A percentile compares a stretch with the other conserved stretches of the same genome.
Evolutionary conservation across 768 basidiomycete genomes (phyloP).

Genomic region (Leccinum barrowsii): DNA sequence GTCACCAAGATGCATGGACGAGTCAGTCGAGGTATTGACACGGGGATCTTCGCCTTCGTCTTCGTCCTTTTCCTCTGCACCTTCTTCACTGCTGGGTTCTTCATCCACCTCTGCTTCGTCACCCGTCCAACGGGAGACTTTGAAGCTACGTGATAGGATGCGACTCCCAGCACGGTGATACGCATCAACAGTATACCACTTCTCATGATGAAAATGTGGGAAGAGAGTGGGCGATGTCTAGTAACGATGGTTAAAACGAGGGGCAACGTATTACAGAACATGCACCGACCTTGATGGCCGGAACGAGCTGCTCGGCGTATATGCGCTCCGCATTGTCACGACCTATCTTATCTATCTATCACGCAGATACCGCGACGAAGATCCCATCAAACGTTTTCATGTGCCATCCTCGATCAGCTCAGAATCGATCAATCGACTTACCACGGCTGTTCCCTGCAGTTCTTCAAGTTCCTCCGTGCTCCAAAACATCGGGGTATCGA

Average conservation of each 20-base stretch:
- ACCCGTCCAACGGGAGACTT: conserved; percentile 60
- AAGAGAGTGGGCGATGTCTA: conserved; percentile 77
- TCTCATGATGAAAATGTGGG: conserved; percentile 38
- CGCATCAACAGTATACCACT: conserved; percentile 61
- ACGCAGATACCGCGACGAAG: not conserved
- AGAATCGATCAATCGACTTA: conserved; percentile 51
- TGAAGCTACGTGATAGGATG: conserved; percentile 91
- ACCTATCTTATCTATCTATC: conserved; percentile 74
- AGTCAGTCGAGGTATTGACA: conserved; percentile 11
- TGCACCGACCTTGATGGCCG: conserved; percentile 60
- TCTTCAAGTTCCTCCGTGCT: conserved; percentile 63
- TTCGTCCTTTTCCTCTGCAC: conserved; percentile 34
- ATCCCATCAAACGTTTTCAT: not conserved
- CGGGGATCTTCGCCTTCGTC: conserved; percentile 33
- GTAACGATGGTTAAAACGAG: not conserved
- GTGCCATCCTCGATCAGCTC: not conserved
- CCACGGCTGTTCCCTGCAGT: conserved; percentile 80
- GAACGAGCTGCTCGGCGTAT: conserved; percentile 63
- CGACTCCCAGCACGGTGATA: conserved; percentile 91
- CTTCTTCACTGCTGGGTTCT: conserved; percentile 16
- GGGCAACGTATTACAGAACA: not conserved
- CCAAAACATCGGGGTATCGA: conserved; percentile 98
- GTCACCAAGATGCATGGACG: conserved; percentile 33
- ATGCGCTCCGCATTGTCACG: conserved; percentile 75
- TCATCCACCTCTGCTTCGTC: conserved; percentile 20